Evolutionary conservation across 1,284 basidiomycete species (phyloP), one percentile per base, ranked within the genome.

Genomic region (Cryptococcus sp.): DNA sequence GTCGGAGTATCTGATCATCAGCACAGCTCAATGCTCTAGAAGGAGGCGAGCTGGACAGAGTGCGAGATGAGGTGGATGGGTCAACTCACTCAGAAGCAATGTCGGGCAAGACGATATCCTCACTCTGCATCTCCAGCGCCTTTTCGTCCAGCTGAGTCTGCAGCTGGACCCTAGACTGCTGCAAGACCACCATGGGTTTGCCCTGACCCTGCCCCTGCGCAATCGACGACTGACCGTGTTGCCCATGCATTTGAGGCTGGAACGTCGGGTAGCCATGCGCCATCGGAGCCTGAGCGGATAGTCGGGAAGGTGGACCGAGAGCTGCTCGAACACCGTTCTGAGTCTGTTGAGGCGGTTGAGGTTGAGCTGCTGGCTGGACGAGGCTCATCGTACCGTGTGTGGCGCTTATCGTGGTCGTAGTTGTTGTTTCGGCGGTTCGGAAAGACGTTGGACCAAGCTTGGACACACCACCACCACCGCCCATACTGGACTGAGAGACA

Each of bases 101-200:
- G 49, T 95, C 92, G 0, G 92, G 91, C 31, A 97, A 76, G 58
- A 91, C 67, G 25, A 69, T 92, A 56, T 80, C 83, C 74, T 94
- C 90, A 59, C 66, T 80, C 68, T 68, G 77, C 55, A 59, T 65
- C 47, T 68, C 62, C 21, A 52, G 47, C 9, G 67, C 72, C 54
- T 76, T 74, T 59, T 79, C 80, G 36, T 79, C 79, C 47, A 67
- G 58, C 51, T 66, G 71, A 33, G 54, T 56, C 52, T 70, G 71
- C 22, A 69, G 60, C 1, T 62, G 60, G 35, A 72, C 59, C 43
- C 75, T 62, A 19, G 65, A 65, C 50, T 73, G 66, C 45, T 64
- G 62, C 5, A 68, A 53, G 1, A 63, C 54, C 16, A 51, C 48
- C 5, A 61, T 64, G 31, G 49, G 82, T 80, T 54, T 82, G 79